phyloP scores from a whole-genome alignment of 768 basidiomycete species.

The Rhizopogon vesiculosus region DNA sequence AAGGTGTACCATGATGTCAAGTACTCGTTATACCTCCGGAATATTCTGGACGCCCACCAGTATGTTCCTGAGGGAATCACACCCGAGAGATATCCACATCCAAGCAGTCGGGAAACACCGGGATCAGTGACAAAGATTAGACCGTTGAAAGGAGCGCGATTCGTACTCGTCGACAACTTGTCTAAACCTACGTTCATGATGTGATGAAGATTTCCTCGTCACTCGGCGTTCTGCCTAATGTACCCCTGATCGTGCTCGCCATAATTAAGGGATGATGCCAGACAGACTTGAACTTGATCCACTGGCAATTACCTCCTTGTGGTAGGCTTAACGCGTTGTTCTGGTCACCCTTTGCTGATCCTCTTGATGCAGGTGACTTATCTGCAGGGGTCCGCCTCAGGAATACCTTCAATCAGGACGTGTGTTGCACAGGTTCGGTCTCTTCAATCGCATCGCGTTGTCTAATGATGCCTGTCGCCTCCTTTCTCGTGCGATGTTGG shows the following conservation, averaged over 20 bases:
- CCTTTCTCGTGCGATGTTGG: no score
- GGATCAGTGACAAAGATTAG: conserved; percentile 32
- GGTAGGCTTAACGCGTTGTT: neutral
- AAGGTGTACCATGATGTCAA: conserved; percentile 55
- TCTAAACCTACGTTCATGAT: conserved; percentile 41
- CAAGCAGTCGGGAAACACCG: neutral
- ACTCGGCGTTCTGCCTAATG: neutral
- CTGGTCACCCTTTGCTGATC: neutral
- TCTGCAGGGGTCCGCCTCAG: no score
- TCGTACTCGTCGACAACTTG: conserved; percentile 44
- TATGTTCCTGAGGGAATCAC: conserved; percentile 19
- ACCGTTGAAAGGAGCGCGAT: conserved; percentile 41
- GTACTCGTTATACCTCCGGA: conserved; percentile 44
- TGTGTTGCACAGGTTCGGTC: no score
- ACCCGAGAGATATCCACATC: neutral
- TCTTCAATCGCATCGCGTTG: neutral
- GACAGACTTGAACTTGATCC: neutral
- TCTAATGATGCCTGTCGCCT: no score
- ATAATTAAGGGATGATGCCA: neutral
- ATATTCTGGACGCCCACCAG: conserved; percentile 46
- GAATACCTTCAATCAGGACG: no score
- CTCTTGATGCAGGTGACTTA: neutral
- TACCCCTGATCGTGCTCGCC: neutral
- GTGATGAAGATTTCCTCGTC: conserved; percentile 11
- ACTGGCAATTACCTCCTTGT: neutral